Percentiles rank a stretch among this genome's conserved stretches.
Evolutionary conservation across 1,284 basidiomycete species (phyloP).

Genomic region (Pseudozyma flocculosa): DNA sequence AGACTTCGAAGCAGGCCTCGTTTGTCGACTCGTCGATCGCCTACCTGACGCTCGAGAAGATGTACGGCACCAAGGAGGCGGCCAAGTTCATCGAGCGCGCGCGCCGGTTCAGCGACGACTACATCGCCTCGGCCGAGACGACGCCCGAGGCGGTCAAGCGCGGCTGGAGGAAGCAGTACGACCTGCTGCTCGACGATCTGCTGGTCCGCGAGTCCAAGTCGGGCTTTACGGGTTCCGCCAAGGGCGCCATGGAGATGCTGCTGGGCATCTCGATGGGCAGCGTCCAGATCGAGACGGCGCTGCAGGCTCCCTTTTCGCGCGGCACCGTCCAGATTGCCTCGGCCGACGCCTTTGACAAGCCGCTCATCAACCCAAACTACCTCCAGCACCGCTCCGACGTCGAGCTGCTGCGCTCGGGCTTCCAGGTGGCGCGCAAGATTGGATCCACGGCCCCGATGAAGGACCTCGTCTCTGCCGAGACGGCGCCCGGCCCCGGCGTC

Average conservation of each 20-base stretch:
- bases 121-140: constrained; percentile 32
- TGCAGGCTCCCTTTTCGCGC: constrained; percentile 52
- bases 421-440: constrained; percentile 42
- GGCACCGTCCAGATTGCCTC: constrained; percentile 42
- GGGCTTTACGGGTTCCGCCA: constrained; percentile 20
- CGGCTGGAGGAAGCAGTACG: constrained; percentile 39
- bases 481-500: constrained; percentile 19
- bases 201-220: constrained; percentile 15
- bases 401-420: constrained; percentile 35
- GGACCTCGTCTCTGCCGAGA: constrained; percentile 15
- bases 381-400: constrained; percentile 36
- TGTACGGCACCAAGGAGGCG: constrained; percentile 34
- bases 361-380: constrained; percentile 48
- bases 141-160: constrained; percentile 21
- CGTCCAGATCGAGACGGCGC: constrained; percentile 38
- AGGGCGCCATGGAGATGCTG: constrained; percentile 45
- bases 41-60: constrained; percentile 38
- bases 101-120: constrained; percentile 14
- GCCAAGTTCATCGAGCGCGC: constrained; percentile 21
- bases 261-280: constrained; percentile 35
- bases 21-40: constrained; percentile 48
- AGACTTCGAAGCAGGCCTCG: constrained; percentile 22
- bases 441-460: constrained; percentile 26
- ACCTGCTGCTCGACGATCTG: constrained; percentile 24
- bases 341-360: constrained; percentile 32